A percentile compares a stretch with the other conserved stretches of the same genome.
phyloP scores from a whole-genome alignment of 2,329 filamentous ascomycete genomes.

The Beauveria rudraprayagi region DNA sequence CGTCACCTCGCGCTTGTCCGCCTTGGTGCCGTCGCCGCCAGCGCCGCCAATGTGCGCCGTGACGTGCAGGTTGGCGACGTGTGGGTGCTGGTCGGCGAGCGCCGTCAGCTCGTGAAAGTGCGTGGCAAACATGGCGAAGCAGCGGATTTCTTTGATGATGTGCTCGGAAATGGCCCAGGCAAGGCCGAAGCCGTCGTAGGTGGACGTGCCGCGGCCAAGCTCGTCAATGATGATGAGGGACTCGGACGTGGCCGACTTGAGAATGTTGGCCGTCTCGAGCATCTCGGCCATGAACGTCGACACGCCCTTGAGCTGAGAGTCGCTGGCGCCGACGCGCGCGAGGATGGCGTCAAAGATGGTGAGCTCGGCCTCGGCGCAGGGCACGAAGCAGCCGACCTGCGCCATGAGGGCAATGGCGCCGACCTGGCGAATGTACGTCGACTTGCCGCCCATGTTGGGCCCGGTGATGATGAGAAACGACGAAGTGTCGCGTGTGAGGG shows the following conservation, averaged over 20 bases:
- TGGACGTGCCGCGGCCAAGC: slow-evolving; percentile 90
- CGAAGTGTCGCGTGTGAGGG: slow-evolving; percentile 66
- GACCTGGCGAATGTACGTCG: slow-evolving; percentile 95
- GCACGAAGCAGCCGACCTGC: slow-evolving; percentile 93
- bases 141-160: slow-evolving; percentile 90
- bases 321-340: slow-evolving; percentile 88
- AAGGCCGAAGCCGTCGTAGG: slow-evolving; percentile 97
- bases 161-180: slow-evolving; percentile 99
- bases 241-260: slow-evolving; percentile 91
- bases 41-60: slow-evolving; percentile 76
- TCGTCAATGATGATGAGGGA: slow-evolving; percentile 98
- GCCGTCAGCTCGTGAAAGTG: slow-evolving; percentile 98
- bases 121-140: slow-evolving; percentile 90
- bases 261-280: slow-evolving; percentile 96
- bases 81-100: slow-evolving; percentile 74
- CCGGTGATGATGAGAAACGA: slow-evolving; percentile 96
- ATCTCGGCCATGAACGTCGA: slow-evolving; percentile 99
- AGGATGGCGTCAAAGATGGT: slow-evolving; percentile 97
- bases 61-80: slow-evolving; percentile 90
- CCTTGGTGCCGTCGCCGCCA: slow-evolving; percentile 27
- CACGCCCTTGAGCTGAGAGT: slow-evolving; percentile 94
- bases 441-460: slow-evolving; percentile 98
- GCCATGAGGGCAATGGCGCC: slow-evolving; percentile 97
- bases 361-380: slow-evolving; percentile 80
- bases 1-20: slow-evolving; percentile 73